Evolutionary conservation across 1,284 basidiomycete genomes (phyloP).

Genomic region (Ganoderma leucocontextum): DNA sequence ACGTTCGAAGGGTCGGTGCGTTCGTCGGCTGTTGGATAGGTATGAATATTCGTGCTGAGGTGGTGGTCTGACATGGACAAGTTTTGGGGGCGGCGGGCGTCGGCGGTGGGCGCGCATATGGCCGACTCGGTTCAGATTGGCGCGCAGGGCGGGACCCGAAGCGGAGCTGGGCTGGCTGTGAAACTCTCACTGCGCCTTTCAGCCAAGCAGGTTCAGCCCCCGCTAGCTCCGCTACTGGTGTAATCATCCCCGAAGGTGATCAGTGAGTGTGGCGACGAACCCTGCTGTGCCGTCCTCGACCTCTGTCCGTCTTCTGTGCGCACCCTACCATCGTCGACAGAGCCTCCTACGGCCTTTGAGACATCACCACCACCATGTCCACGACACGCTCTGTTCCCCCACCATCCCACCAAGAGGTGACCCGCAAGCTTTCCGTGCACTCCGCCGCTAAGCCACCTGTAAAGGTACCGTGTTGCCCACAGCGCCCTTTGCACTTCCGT

Average conservation of each 20-base stretch:
- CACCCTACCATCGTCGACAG: conserved; percentile 17
- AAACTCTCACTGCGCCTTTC: not conserved
- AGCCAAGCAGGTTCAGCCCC: conserved; percentile 18
- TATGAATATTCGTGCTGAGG: conserved; percentile 1
- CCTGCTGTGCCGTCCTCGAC: conserved; percentile 20
- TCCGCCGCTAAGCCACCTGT: conserved; percentile 53
- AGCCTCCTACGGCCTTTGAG: conserved; percentile 27
- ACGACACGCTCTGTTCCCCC: conserved; percentile 67
- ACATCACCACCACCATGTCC: conserved; percentile 22
- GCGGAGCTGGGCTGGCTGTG: conserved; percentile 14
- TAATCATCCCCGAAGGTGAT: conserved; percentile 31
- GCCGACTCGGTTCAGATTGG: conserved; percentile 14
- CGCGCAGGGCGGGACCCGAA: conserved; percentile 3
- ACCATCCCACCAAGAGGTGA: conserved; percentile 86
- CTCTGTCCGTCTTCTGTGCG: conserved; percentile 35
- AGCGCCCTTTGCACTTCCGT: conserved; percentile 23
- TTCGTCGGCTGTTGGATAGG: not conserved
- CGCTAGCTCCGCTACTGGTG: conserved; percentile 30
- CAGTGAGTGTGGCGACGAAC: conserved; percentile 26
- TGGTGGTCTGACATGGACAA: conserved; percentile 4
- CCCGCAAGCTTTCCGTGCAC: conserved; percentile 86
- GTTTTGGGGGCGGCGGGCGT: not conserved
- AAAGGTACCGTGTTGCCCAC: conserved; percentile 41
- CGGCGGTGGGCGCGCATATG: conserved; percentile 10
- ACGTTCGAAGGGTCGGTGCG: not conserved